Conservation (phyloP, 139 green algal species). For the Limnomonas spitsbergensis region DNA sequence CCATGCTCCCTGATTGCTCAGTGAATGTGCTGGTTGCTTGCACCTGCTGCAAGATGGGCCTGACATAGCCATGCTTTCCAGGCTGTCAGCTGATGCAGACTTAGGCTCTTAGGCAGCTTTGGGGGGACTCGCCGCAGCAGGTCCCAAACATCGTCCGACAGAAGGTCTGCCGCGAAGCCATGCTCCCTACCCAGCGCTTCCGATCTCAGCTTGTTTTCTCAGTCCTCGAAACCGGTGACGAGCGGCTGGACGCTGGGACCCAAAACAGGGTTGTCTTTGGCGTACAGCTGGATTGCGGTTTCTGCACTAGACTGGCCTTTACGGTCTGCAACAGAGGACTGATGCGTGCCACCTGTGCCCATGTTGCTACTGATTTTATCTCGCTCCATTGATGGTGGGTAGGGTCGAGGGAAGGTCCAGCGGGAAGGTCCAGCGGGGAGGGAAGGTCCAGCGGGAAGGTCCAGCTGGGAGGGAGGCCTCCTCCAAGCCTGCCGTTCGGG, state of each 20-base stretch:
- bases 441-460: too few relatives aligned
- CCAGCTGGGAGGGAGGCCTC: too few relatives aligned
- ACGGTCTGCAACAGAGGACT: constrained; percentile 6
- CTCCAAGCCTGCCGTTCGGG: too few relatives aligned
- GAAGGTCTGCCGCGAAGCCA: not conserved
- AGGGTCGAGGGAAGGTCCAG: too few relatives aligned
- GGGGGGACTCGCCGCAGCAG: constrained; percentile 37
- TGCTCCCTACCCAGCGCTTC: constrained; percentile 37
- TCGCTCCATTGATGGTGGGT: too few relatives aligned
- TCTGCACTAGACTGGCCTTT: constrained; percentile 6
- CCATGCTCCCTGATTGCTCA: too few relatives aligned
- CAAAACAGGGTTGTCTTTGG: constrained; percentile 25
- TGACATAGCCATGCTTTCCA: too few relatives aligned
- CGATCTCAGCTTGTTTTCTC: constrained; percentile 30
- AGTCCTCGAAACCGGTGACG: constrained; percentile 38
- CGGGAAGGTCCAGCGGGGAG: too few relatives aligned
- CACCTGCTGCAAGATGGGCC: too few relatives aligned
- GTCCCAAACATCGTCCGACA: constrained; percentile 40
- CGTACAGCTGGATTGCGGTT: constrained; percentile 17
- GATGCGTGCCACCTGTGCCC: too few relatives aligned
- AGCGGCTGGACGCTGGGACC: constrained; percentile 26
- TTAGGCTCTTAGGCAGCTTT: constrained; percentile 15
- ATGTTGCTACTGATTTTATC: too few relatives aligned
- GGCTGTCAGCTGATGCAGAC: constrained; percentile 32
- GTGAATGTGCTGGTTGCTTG: too few relatives aligned